phyloP scores from a whole-genome alignment of 2,329 filamentous ascomycete species.

The Diaporthe amygdali region DNA sequence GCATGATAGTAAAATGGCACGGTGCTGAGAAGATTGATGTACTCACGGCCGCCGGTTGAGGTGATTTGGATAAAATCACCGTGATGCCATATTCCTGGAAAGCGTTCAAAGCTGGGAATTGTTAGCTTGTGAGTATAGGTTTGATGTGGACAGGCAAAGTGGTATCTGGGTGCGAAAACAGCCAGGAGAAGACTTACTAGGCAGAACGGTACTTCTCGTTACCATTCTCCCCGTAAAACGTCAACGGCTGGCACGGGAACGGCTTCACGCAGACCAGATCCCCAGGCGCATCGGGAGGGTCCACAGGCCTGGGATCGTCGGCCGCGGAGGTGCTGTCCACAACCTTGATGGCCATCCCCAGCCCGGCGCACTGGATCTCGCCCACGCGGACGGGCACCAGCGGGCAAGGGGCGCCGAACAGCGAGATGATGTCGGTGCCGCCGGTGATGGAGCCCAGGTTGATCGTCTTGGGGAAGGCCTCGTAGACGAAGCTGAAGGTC shows the following conservation, averaged over 20 bases:
- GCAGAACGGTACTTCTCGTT: constrained; percentile 78
- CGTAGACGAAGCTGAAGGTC: constrained; percentile 90
- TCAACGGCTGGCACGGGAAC: constrained; percentile 90
- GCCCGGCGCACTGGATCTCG: constrained; percentile 78
- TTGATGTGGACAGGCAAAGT: neutral
- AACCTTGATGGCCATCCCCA: constrained; percentile 77
- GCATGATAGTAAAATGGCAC: no score
- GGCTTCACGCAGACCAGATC: constrained; percentile 87
- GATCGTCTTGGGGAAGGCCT: constrained; percentile 77
- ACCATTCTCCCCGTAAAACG: constrained; percentile 80
- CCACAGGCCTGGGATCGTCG: constrained; percentile 50
- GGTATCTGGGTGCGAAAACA: neutral
- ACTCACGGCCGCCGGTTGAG: constrained; percentile 64
- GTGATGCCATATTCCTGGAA: constrained; percentile 84
- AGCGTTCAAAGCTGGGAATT: constrained; percentile 71
- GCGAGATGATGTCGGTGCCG: constrained; percentile 93
- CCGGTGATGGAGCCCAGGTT: constrained; percentile 94
- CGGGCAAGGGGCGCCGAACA: constrained; percentile 87
- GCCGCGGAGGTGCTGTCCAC: constrained; percentile 61
- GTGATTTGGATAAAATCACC: constrained; percentile 84
- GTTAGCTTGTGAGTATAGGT: neutral
- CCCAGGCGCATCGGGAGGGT: constrained; percentile 71
- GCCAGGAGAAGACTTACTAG: constrained; percentile 51
- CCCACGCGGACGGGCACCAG: constrained; percentile 74
- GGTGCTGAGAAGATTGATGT: neutral